Percentiles rank a stretch among this genome's conserved stretches.
phyloP scores from a whole-genome alignment of 2,329 filamentous ascomycete species.

The Diaporthe vexans region DNA sequence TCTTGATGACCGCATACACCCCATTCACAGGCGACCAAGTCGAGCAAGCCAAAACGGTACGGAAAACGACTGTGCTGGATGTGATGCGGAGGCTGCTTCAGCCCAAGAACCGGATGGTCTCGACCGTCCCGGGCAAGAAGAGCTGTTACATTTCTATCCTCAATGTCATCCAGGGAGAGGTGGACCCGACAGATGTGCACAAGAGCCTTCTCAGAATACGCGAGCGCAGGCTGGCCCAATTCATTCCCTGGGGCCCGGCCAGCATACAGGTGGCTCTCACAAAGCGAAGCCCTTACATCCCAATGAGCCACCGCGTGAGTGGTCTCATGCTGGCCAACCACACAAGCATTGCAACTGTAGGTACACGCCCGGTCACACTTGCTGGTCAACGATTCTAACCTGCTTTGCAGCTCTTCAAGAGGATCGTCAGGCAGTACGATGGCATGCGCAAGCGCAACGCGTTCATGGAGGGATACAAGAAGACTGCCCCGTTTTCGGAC shows the following conservation, averaged over 20 bases:
- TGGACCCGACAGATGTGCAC: conserved; percentile 97
- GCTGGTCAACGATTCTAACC: conserved; percentile 22
- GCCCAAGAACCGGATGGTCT: conserved; percentile 99
- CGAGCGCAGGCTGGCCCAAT: conserved; percentile 92
- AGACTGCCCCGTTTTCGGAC: conserved; percentile 92
- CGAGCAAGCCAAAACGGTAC: conserved; percentile 96
- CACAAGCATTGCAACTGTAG: conserved; percentile 91
- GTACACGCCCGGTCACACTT: conserved; percentile 45
- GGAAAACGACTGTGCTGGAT: conserved; percentile 97
- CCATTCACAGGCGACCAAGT: conserved; percentile 97
- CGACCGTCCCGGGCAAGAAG: conserved; percentile 93
- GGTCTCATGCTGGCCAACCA: conserved; percentile 99
- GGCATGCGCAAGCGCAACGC: conserved; percentile 96
- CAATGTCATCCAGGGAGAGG: conserved; percentile 99
- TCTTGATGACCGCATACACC: conserved; percentile 98
- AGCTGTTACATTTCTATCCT: conserved; percentile 99
- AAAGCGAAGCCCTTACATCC: conserved; percentile 95
- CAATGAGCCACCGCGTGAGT: conserved; percentile 93
- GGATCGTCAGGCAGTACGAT: conserved; percentile 93
- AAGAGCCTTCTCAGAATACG: conserved; percentile 97
- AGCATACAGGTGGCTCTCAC: conserved; percentile 98
- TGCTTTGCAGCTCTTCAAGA: conserved; percentile 81
- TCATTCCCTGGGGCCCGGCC: conserved; percentile 98
- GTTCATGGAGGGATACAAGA: conserved; percentile 96
- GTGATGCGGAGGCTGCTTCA: conserved; percentile 97